phyloP scores from a whole-genome alignment of 2,329 filamentous ascomycete genomes.

The Cyphellophora europaea region DNA sequence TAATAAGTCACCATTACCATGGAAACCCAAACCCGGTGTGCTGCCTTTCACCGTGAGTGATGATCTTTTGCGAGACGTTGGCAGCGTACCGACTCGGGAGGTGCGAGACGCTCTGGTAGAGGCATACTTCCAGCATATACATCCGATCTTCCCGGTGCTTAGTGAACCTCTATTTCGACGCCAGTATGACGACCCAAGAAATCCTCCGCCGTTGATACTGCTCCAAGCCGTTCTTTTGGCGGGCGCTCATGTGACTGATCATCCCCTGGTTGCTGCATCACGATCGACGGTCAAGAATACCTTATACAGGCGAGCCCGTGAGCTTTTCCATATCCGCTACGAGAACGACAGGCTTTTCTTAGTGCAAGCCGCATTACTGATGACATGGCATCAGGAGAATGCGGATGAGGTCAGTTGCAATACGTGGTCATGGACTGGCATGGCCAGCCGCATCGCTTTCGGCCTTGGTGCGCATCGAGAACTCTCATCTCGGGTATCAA shows the following conservation, averaged over 20 bases:
- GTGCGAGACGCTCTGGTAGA: constrained; percentile 34
- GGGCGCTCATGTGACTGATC: constrained; percentile 18
- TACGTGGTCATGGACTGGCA: constrained; percentile 21
- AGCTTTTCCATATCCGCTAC: constrained; percentile 21
- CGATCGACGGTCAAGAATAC: constrained; percentile 17
- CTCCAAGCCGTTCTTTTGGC: constrained; percentile 22
- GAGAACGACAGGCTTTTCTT: constrained; percentile 21
- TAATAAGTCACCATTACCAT: constrained; percentile 1
- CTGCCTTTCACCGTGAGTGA: neutral
- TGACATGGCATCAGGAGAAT: constrained; percentile 21
- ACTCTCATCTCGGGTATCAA: neutral
- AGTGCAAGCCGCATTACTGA: constrained; percentile 21
- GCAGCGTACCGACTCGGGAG: neutral
- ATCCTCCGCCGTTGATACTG: constrained; percentile 21
- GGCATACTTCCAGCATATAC: constrained; percentile 43
- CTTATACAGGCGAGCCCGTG: constrained; percentile 20
- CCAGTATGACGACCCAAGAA: constrained; percentile 39
- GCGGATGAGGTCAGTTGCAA: constrained; percentile 17
- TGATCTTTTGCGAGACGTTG: neutral
- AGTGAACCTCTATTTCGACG: constrained; percentile 44
- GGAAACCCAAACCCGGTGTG: neutral
- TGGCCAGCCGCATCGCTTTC: constrained; percentile 21
- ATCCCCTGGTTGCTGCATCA: constrained; percentile 17
- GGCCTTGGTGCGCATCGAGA: constrained; percentile 21
- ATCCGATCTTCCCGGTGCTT: constrained; percentile 43